Conservation (phyloP, 108 stramenopile genomes). For the Cyclotella cryptica region DNA sequence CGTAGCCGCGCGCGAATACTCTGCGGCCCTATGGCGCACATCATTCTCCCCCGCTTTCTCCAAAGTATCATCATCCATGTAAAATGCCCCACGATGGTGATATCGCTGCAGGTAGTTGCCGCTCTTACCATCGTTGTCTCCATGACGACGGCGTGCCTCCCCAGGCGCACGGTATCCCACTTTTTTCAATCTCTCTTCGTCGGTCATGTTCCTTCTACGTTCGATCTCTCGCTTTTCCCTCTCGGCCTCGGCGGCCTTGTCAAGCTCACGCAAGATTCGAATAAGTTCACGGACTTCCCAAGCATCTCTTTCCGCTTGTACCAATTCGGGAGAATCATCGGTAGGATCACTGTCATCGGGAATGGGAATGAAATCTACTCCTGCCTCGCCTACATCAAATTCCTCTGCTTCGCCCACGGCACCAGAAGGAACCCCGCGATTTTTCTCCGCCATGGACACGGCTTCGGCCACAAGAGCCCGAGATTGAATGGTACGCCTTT, state of each 20-base stretch:
- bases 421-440: not conserved
- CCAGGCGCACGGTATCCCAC: slow-evolving; percentile 76
- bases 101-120: slow-evolving; percentile 87
- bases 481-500: slow-evolving; percentile 72
- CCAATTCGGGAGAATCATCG: slow-evolving; percentile 53
- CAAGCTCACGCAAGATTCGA: slow-evolving; percentile 74
- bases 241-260: slow-evolving; percentile 53
- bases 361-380: slow-evolving; percentile 37
- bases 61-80: slow-evolving; percentile 95
- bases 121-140: slow-evolving; percentile 36
- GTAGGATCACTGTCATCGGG: slow-evolving; percentile 60
- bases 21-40: slow-evolving; percentile 83
- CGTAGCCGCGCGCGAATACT: slow-evolving; percentile 87
- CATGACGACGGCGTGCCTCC: slow-evolving; percentile 39
- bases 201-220: slow-evolving; percentile 87
- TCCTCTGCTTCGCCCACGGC: slow-evolving; percentile 55
- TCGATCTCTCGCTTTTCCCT: slow-evolving; percentile 69
- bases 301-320: slow-evolving; percentile 59
- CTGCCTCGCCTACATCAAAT: slow-evolving; percentile 55
- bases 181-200: slow-evolving; percentile 88
- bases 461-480: slow-evolving; percentile 77
- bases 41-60: slow-evolving; percentile 75
- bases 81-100: slow-evolving; percentile 98
- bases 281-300: slow-evolving; percentile 86
- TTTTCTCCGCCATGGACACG: slow-evolving; percentile 41